phyloP scores from a whole-genome alignment of 768 basidiomycete genomes.

The Boletellus ananiceps region DNA sequence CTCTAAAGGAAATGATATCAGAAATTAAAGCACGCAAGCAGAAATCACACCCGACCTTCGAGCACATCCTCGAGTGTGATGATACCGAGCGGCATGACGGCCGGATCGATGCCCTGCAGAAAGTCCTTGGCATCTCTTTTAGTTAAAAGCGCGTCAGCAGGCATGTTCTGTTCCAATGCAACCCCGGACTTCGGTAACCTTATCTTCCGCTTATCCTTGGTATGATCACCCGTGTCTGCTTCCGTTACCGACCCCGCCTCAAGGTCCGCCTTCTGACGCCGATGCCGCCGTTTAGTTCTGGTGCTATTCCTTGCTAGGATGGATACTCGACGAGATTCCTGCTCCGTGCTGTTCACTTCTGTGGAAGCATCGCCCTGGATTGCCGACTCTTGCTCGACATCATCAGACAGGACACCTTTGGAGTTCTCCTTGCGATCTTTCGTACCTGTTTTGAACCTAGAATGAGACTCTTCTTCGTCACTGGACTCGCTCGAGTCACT shows the following conservation, averaged over 20 bases:
- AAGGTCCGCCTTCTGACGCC: constrained; percentile 17
- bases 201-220: constrained; percentile 24
- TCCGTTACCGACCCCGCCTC: constrained; percentile 21
- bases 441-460: constrained; percentile 14
- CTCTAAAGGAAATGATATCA: constrained; percentile 42
- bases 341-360: constrained; percentile 17
- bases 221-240: constrained; percentile 10
- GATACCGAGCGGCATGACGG: constrained; percentile 82
- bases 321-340: constrained; percentile 11
- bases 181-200: constrained; percentile 34
- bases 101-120: constrained; percentile 75
- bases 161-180: constrained; percentile 76
- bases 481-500: constrained; percentile 49
- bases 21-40: background rate
- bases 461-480: constrained; percentile 35
- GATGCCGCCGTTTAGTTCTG: constrained; percentile 10
- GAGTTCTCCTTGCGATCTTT: constrained; percentile 20
- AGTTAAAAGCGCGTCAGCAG: constrained; percentile 79
- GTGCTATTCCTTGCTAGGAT: constrained; percentile 12
- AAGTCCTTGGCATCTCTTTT: constrained; percentile 80
- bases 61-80: constrained; percentile 92
- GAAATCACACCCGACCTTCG: constrained; percentile 51
- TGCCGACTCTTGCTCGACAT: constrained; percentile 30
- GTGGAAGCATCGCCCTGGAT: constrained; percentile 21
- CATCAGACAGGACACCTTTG: constrained; percentile 29